phyloP scores from a whole-genome alignment of 345 rosid species.

The Rubroshorea leprosula region DNA sequence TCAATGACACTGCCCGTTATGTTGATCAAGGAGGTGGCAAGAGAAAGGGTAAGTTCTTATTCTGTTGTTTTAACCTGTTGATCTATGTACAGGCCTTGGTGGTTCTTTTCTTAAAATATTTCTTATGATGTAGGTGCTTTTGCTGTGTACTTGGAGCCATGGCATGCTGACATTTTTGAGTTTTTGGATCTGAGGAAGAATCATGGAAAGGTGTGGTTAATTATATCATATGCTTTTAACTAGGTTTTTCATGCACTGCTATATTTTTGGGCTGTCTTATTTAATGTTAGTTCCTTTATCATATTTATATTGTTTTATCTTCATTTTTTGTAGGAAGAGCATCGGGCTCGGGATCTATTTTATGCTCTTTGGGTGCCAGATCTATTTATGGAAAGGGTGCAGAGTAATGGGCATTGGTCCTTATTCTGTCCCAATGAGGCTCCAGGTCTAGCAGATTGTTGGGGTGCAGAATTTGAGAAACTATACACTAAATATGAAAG shows the following conservation, averaged over 20 bases:
- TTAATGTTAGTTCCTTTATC: not conserved
- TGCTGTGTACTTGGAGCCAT: slow-evolving; percentile 85
- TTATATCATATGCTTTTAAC: not conserved
- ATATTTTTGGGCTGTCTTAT: not conserved
- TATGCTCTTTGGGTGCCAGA: slow-evolving; percentile 90
- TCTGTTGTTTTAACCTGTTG: not conserved
- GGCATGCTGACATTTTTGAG: slow-evolving; percentile 81
- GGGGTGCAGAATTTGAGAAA: slow-evolving; percentile 77
- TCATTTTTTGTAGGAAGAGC: slow-evolving; percentile 50
- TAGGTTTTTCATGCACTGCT: not conserved
- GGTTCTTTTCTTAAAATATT: not conserved
- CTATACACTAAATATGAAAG: slow-evolving; percentile 59
- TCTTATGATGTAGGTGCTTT: slow-evolving; percentile 51
- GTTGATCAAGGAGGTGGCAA: slow-evolving; percentile 93
- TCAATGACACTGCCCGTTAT: slow-evolving; percentile 83
- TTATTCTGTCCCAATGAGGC: slow-evolving; percentile 86
- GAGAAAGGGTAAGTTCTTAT: slow-evolving; percentile 51
- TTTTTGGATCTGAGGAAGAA: slow-evolving; percentile 74
- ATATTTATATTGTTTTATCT: no score
- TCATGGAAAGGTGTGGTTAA: slow-evolving; percentile 59
- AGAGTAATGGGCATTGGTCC: slow-evolving; percentile 69
- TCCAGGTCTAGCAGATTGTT: slow-evolving; percentile 80
- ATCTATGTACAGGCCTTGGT: not conserved
- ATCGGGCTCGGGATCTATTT: slow-evolving; percentile 82
- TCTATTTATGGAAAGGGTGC: slow-evolving; percentile 90